A percentile compares a stretch with the other conserved stretches of the same genome.
Evolutionary conservation across 2,329 filamentous ascomycete species (phyloP).

Genomic region (Ampelomyces quisqualis): DNA sequence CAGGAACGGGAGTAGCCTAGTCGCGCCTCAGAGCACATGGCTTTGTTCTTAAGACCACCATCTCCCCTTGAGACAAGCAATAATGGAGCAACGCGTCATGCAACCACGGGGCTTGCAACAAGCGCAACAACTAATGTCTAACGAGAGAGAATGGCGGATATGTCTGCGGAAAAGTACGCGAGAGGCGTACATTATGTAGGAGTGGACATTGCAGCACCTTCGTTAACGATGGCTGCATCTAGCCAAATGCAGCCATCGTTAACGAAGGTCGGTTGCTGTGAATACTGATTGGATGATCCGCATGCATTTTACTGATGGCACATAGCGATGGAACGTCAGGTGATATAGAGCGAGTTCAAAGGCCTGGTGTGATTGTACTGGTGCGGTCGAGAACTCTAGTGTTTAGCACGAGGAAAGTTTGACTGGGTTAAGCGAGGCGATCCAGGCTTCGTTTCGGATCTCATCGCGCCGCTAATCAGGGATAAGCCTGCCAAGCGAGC

Average conservation of each 20-base stretch:
- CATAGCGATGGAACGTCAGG: constrained; percentile 28
- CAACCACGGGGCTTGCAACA: constrained; percentile 18
- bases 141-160: constrained; percentile 10
- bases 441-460: constrained; percentile 7
- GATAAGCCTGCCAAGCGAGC: constrained; percentile 9
- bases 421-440: constrained; percentile 19
- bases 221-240: constrained; percentile 32
- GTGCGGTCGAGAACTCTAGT: constrained; percentile 15
- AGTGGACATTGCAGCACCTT: constrained; percentile 26
- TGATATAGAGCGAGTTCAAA: constrained; percentile 14
- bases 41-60: constrained; percentile 17
- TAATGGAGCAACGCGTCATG: constrained; percentile 25
- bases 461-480: constrained; percentile 3
- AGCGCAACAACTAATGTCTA: constrained; percentile 15
- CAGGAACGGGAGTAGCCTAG: constrained; percentile 14
- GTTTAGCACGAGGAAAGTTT: constrained; percentile 14
- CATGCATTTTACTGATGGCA: constrained; percentile 24
- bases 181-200: constrained; percentile 27
- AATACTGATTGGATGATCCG: constrained; percentile 29
- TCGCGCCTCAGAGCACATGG: constrained; percentile 15
- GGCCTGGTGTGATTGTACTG: constrained; percentile 12
- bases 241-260: constrained; percentile 25
- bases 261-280: constrained; percentile 24
- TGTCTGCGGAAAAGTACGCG: constrained; percentile 17
- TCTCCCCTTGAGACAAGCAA: constrained; percentile 14